Base-by-base conservation (phyloP, 805 yeast genomes). In the Blastobotrys chiropterorum region DNA sequence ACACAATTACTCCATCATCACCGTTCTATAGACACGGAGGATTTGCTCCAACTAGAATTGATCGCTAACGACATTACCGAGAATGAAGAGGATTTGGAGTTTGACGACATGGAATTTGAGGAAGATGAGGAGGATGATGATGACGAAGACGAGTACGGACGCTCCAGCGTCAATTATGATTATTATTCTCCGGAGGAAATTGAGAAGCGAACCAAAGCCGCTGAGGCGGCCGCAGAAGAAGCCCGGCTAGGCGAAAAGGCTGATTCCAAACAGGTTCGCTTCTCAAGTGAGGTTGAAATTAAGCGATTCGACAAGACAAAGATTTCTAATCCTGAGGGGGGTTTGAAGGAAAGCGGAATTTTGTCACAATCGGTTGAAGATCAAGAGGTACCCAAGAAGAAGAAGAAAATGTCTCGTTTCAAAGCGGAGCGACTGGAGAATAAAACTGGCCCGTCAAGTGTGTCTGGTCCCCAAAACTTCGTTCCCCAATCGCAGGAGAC, bases 281-380 rank as follows among this genome's bases (percentile, higher is more conserved):
- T 83, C 67, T 72, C 82, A 0, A 72, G 72, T 1, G 68, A 68
- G 1, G 69, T 81, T 31, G 78, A 81, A 44, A 76, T 85, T 8
- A 82, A 81, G 55, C 81, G 80, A 52, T 73, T 84, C 46, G 85
- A 79, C 47, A 38, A 31, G 38, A 40, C 22, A 7, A 34, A 41
- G 3, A 20, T 42, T 11, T 34, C 16, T 3, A 16, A 26, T 8
- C 17, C 17, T 6, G 50, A 41, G 4, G 13, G 38, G 3, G 43
- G 30, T 7, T n/a, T 15, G 14, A 31, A 21, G 17, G 47, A 44
- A 2, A 19, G n/a, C n/a, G 21, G 44, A 2, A 44, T 45, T 2
- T 19, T n/a, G 16, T 38, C 42, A 8, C 49, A 47, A 30, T 43
- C 42, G 17, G 46, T 46, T 49, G 53, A 43, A 49, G 54, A 44